These are phyloP conservation scores for Aspergillus pseudoterreus DNA, from an alignment of 2,329 filamentous ascomycete genomes.

Conservation along the genomic window DNA sequence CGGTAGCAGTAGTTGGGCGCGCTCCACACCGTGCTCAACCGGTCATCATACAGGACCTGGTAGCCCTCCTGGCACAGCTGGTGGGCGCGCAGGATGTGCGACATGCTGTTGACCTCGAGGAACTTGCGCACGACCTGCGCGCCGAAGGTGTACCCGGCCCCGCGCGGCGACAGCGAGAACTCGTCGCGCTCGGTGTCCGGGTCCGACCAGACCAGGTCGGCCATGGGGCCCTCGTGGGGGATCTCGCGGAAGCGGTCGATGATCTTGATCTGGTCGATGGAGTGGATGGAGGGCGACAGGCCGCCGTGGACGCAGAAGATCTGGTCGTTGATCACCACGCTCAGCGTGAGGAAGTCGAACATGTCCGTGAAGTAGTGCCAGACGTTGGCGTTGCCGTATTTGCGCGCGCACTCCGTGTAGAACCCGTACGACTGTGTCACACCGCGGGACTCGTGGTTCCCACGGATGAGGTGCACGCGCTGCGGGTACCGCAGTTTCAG, in stretches of 20 bases:
- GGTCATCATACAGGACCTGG: conserved; percentile 93
- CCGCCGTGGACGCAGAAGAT: conserved; percentile 99
- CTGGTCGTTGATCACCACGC: conserved; percentile 96
- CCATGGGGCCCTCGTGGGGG: conserved; percentile 97
- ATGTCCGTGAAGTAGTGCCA: conserved; percentile 99
- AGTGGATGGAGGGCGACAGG: conserved; percentile 86
- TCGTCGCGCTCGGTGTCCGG: conserved; percentile 97
- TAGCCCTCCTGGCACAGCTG: conserved; percentile 98
- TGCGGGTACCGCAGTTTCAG: conserved; percentile 95
- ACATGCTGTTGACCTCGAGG: conserved; percentile 94
- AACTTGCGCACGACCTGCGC: conserved; percentile 98
- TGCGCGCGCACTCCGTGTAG: conserved; percentile 95
- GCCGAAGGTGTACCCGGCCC: conserved; percentile 95
- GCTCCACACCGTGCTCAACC: conserved; percentile 94
- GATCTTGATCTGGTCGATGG: conserved; percentile 98
- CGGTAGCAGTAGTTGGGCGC: conserved; percentile 94
- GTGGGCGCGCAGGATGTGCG: conserved; percentile 94
- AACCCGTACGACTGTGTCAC: conserved; percentile 99
- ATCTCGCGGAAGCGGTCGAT: conserved; percentile 99
- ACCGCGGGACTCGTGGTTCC: conserved; percentile 95
- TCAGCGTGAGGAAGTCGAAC: conserved; percentile 97
- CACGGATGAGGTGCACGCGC: conserved; percentile 91
- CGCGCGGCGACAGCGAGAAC: conserved; percentile 88
- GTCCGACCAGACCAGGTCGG: conserved; percentile 98
- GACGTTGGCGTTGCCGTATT: conserved; percentile 97